These are phyloP conservation scores for Inonotus obliquus DNA, from an alignment of 1,284 basidiomycete genomes.

Conservation along the genomic window DNA sequence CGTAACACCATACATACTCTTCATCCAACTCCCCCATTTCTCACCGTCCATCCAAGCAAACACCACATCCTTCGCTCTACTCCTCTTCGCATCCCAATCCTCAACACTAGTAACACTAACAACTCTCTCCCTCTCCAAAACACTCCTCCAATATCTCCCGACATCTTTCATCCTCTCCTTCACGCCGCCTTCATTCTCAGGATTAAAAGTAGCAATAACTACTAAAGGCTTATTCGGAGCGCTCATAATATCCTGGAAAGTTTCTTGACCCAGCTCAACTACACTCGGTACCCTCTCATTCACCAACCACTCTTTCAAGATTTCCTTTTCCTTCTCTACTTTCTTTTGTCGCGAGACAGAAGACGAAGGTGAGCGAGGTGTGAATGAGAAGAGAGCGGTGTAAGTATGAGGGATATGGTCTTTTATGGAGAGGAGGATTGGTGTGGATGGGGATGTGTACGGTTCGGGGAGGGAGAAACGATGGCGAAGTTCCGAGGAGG, in stretches of 20 bases:
- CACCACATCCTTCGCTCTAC: slow-evolving; percentile 55
- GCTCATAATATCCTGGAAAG: slow-evolving; percentile 81
- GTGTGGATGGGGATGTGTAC: slow-evolving; percentile 31
- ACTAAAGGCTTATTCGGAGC: slow-evolving; percentile 69
- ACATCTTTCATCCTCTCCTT: slow-evolving; percentile 41
- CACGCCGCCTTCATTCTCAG: neutral
- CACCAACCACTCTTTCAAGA: slow-evolving; percentile 48
- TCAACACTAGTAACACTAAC: slow-evolving; percentile 23
- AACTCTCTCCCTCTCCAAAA: slow-evolving; percentile 46
- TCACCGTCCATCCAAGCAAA: slow-evolving; percentile 85
- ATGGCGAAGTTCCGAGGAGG: slow-evolving; percentile 41
- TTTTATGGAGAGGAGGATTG: slow-evolving; percentile 74
- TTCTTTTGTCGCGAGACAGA: slow-evolving; percentile 24
- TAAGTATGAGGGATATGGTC: slow-evolving; percentile 48
- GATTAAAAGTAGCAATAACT: slow-evolving; percentile 58
- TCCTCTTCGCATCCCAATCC: slow-evolving; percentile 24
- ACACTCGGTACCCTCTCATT: slow-evolving; percentile 66
- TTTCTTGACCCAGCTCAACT: slow-evolving; percentile 66
- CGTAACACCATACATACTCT: slow-evolving; percentile 77
- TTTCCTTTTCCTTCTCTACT: neutral
- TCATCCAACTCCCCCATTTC: slow-evolving; percentile 81
- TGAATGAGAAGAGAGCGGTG: slow-evolving; percentile 35
- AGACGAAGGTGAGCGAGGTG: slow-evolving; percentile 23
- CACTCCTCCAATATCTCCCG: slow-evolving; percentile 31
- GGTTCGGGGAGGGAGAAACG: slow-evolving; percentile 46